Percentiles rank a stretch among this genome's conserved stretches.
phyloP scores from a whole-genome alignment of 352 stramenopile species.

The Pilasporangium apinafurcum region DNA sequence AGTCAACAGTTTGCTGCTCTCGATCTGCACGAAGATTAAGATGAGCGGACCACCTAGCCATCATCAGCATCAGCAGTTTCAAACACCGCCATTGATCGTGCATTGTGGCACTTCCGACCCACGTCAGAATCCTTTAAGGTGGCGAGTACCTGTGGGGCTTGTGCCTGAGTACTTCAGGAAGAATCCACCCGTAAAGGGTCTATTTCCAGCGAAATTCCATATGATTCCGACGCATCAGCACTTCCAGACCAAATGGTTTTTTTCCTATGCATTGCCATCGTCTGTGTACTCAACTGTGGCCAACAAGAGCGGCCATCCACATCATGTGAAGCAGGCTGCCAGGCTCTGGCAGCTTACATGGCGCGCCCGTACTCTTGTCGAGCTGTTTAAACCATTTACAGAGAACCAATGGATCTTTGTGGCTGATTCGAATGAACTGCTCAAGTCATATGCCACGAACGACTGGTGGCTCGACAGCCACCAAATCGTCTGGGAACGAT shows the following conservation, averaged over 20 bases:
- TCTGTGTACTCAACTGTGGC: conserved; percentile 75
- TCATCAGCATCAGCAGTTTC: conserved; percentile 8
- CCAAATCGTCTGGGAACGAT: conserved; percentile 80
- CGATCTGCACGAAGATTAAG: conserved; percentile 28
- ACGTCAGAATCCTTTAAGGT: conserved; percentile 72
- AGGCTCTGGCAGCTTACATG: conserved; percentile 72
- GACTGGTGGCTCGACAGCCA: conserved; percentile 64
- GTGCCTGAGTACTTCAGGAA: conserved; percentile 67
- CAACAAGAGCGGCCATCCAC: conserved; percentile 47
- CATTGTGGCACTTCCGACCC: conserved; percentile 75
- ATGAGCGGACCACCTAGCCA: conserved; percentile 3
- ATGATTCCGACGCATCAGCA: conserved; percentile 79
- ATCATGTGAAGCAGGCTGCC: conserved; percentile 64
- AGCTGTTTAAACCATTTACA: conserved; percentile 85
- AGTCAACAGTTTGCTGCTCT: conserved; percentile 71
- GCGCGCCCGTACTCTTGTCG: conserved; percentile 65
- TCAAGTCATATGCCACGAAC: conserved; percentile 19
- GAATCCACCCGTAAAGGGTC: conserved; percentile 41
- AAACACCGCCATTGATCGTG: conserved; percentile 41
- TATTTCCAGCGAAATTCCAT: conserved; percentile 58
- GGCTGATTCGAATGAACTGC: conserved; percentile 32
- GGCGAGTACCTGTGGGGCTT: conserved; percentile 58
- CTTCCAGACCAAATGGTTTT: conserved; percentile 82
- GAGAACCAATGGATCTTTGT: conserved; percentile 82
- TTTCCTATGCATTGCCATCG: conserved; percentile 71